Base-by-base conservation (phyloP, 2,329 filamentous ascomycete genomes). In the Elsinoe necatrix region DNA sequence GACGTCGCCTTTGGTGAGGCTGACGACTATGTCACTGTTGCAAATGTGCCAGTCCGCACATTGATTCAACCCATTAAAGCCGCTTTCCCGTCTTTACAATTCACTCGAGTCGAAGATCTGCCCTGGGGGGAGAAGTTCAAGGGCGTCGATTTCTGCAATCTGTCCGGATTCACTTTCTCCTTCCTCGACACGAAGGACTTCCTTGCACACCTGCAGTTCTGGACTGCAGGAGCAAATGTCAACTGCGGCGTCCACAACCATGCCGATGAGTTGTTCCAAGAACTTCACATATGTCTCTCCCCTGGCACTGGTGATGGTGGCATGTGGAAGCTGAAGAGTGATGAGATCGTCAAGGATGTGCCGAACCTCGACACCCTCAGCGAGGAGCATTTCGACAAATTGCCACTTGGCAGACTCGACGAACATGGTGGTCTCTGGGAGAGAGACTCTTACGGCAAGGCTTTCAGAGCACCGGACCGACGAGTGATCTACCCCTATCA, bases 381-480 rank as follows among this genome's bases (percentile, higher is more conserved):
- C 11, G 20, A 34, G 5, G 52, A 55, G 35, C 52, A 55, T 35
- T 55, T 55, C 12, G 52, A 55, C 25, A 42, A 55, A 20, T 35
- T 55, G 21, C 52, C 35, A 14, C 52, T 55, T 34, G 39, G 21
- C 5, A 25, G 52, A 11, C 52, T 42, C 7, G 39, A 55, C 20
- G 52, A 55, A 16, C 52, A 55, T 43, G 52, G 52, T 25, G 52
- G 52, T 43, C 39, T 55, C 11, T 55, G 52, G 52, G 52, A 55
- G 23, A n/a, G 52, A 25, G 52, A 55, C 37, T 55, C 52, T 8
- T 55, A 55, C 25, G 52, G 37, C 9, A 55, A 55, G 39, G 21
- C 52, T 4, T 55, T 42, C 52, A 55, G 52, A 20, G 35, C 52
- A n/a, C 21, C 52, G 4, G 52, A 55, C n/a, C 34, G 18, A 6